A percentile compares a stretch with the other conserved stretches of the same genome.
Evolutionary conservation across 2,329 filamentous ascomycete species (phyloP).

Genomic region (Fusarium abutilonis): DNA sequence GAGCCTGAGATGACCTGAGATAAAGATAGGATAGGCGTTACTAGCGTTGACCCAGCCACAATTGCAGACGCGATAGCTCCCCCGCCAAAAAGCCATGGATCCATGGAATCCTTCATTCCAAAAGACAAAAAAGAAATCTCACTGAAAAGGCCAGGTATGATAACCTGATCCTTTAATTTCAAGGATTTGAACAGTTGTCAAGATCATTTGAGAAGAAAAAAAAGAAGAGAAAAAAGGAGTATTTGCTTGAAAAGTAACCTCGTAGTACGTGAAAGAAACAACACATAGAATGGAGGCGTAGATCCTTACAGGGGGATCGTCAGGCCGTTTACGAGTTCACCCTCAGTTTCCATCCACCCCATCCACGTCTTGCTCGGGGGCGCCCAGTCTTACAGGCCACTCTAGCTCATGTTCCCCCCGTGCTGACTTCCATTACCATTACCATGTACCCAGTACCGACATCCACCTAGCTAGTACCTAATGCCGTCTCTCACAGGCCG

Average conservation of each 20-base stretch:
- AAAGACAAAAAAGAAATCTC: conserved; percentile 6
- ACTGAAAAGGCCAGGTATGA: conserved; percentile 13
- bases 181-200: background rate
- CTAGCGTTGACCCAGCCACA: conserved; percentile 39
- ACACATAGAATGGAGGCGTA: conserved; percentile 31
- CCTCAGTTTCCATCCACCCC: background rate
- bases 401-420: conserved; percentile 12
- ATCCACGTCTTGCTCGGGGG: background rate
- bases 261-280: conserved; percentile 9
- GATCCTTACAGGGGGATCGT: conserved; percentile 31
- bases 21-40: conserved; percentile 33
- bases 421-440: background rate
- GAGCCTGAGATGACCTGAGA: conserved; percentile 23
- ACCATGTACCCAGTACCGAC: conserved; percentile 25
- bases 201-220: background rate
- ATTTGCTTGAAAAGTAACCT: background rate
- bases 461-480: background rate
- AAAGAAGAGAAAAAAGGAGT: background rate
- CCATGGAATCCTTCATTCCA: conserved; percentile 24
- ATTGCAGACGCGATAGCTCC: conserved; percentile 11
- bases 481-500: background rate
- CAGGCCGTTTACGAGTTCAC: conserved; percentile 3
- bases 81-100: conserved; percentile 1
- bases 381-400: conserved; percentile 2
- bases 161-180: background rate